These are phyloP conservation scores for Xylaria sp. DNA, from an alignment of 495 filamentous ascomycete species.

Conservation along the genomic window DNA sequence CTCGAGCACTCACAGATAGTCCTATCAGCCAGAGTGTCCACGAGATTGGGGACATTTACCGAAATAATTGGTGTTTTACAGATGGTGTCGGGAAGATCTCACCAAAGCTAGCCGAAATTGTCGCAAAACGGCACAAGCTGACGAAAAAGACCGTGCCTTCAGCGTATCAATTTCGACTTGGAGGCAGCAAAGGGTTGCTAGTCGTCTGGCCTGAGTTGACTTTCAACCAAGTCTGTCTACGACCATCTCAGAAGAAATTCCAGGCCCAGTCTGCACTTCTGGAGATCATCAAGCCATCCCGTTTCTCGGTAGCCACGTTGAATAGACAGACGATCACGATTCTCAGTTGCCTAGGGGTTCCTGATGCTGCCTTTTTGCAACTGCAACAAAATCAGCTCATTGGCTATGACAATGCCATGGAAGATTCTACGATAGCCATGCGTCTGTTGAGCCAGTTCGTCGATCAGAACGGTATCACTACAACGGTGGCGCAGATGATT, in stretches of 20 bases:
- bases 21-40: slow-evolving; percentile 44
- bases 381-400: slow-evolving; percentile 71
- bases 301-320: slow-evolving; percentile 74
- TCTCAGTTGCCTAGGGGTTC: slow-evolving; percentile 77
- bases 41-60: slow-evolving; percentile 68
- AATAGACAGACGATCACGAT: slow-evolving; percentile 91
- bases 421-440: slow-evolving; percentile 65
- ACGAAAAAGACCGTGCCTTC: slow-evolving; percentile 67
- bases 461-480: slow-evolving; percentile 85
- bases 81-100: slow-evolving; percentile 97
- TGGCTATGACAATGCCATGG: slow-evolving; percentile 72
- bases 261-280: slow-evolving; percentile 69
- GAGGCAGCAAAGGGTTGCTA: slow-evolving; percentile 90
- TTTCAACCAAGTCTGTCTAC: slow-evolving; percentile 71
- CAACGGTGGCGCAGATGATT: slow-evolving; percentile 76
- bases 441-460: slow-evolving; percentile 72
- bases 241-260: slow-evolving; percentile 89
- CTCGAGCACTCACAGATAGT: slow-evolving; percentile 61
- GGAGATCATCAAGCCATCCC: slow-evolving; percentile 84
- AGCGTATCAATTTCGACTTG: slow-evolving; percentile 89
- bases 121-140: slow-evolving; percentile 68
- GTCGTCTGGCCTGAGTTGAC: slow-evolving; percentile 68
- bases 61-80: slow-evolving; percentile 74
- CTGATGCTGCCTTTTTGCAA: slow-evolving; percentile 67
- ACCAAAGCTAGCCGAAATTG: slow-evolving; percentile 71